Conservation (phyloP, 2,329 filamentous ascomycete species). For the Tolypocladium ovalisporum region DNA sequence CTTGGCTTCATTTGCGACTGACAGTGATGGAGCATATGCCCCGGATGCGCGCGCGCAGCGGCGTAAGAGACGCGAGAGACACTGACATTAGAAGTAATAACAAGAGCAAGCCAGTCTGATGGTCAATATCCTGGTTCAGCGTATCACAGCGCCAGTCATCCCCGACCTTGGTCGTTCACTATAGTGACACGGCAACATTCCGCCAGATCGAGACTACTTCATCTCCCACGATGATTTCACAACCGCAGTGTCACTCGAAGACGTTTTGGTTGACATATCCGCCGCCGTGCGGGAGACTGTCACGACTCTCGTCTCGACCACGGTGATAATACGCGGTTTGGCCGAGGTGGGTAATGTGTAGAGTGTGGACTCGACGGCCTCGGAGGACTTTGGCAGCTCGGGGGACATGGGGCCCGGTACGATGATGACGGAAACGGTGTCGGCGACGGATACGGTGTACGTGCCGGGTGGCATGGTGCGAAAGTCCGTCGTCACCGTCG, state of each 20-base stretch:
- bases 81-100: not conserved
- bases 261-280: not conserved
- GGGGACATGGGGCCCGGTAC: not conserved
- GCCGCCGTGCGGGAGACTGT: not conserved
- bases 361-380: not conserved
- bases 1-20: not conserved
- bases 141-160: too few species aligned
- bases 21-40: not conserved
- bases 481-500: not conserved
- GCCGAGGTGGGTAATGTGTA: not conserved
- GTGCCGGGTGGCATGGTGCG: not conserved
- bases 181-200: too few species aligned
- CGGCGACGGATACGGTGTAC: conserved; percentile 1
- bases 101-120: not conserved
- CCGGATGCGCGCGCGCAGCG: not conserved
- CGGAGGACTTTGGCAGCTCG: not conserved
- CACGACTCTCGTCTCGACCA: conserved; percentile 2
- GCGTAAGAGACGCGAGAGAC: not conserved
- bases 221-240: too few species aligned
- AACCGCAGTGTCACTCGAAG: not conserved
- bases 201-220: too few species aligned
- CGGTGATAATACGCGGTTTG: not conserved
- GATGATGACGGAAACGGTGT: conserved; percentile 1
- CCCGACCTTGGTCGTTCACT: too few species aligned
- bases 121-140: too few species aligned